Percentiles rank a stretch among this genome's conserved stretches.
Conservation (phyloP, 2,329 filamentous ascomycete genomes). For the Xylaria arbuscula region DNA sequence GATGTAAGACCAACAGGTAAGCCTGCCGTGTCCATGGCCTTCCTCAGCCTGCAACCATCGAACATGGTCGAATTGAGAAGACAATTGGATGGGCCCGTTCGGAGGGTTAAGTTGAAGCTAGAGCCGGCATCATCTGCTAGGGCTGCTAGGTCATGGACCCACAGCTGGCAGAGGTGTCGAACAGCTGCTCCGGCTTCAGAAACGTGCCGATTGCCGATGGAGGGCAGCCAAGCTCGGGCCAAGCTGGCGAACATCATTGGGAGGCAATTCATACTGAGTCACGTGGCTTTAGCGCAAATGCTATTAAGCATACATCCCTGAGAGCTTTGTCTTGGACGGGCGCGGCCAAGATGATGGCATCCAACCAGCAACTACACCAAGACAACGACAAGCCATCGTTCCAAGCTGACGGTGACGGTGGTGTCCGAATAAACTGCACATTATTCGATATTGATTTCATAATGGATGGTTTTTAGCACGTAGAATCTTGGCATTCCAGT, state of each 20-base stretch:
- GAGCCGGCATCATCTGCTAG: not conserved
- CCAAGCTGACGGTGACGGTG: not conserved
- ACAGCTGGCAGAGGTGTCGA: not conserved
- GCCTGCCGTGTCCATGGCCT: conserved; percentile 8
- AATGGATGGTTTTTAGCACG: conserved; percentile 23
- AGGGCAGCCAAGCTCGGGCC: conserved; percentile 26
- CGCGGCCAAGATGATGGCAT: conserved; percentile 17
- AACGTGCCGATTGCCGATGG: conserved; percentile 33
- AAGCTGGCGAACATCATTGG: conserved; percentile 14
- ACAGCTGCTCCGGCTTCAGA: conserved; percentile 1
- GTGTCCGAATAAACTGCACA: conserved; percentile 22
- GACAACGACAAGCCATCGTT: conserved; percentile 3
- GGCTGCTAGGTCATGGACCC: not conserved
- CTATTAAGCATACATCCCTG: conserved; percentile 1
- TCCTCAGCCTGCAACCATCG: conserved; percentile 29
- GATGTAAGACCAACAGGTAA: conserved; percentile 14
- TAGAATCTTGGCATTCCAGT: conserved; percentile 39
- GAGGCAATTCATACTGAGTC: conserved; percentile 16
- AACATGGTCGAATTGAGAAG: conserved; percentile 32
- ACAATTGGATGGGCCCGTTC: not conserved
- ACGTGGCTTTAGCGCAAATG: conserved; percentile 27
- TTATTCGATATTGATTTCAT: conserved; percentile 14
- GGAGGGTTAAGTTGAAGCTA: not conserved
- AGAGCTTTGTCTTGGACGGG: not conserved
- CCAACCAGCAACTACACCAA: conserved; percentile 15